phyloP scores from a whole-genome alignment of 2,329 filamentous ascomycete species.

The Fusarium nelsonii region DNA sequence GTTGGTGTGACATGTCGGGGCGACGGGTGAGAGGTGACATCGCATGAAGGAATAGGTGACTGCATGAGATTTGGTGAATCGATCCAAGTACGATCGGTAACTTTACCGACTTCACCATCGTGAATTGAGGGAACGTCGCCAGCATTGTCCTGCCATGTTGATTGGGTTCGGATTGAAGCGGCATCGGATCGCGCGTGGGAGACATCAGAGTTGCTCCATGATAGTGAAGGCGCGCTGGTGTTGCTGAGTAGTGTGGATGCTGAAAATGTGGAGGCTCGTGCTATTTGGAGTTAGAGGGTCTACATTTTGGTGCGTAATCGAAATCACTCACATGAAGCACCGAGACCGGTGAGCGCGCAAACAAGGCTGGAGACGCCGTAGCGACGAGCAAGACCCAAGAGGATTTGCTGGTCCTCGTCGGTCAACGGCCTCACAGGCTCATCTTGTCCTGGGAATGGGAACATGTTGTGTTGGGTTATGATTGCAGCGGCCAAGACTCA shows the following conservation, averaged over 20 bases:
- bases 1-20: slow-evolving; percentile 55
- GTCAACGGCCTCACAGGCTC: slow-evolving; percentile 54
- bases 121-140: slow-evolving; percentile 53
- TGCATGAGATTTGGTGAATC: slow-evolving; percentile 55
- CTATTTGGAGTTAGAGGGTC: slow-evolving; percentile 45
- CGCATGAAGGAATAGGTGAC: slow-evolving; percentile 51
- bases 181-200: slow-evolving; percentile 56
- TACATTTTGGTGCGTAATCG: slow-evolving; percentile 3
- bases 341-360: slow-evolving; percentile 54
- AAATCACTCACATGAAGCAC: slow-evolving; percentile 53
- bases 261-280: slow-evolving; percentile 57
- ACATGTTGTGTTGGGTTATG: slow-evolving; percentile 48
- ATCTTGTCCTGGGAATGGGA: slow-evolving; percentile 52
- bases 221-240: slow-evolving; percentile 56
- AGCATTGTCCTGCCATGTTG: slow-evolving; percentile 54
- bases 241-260: slow-evolving; percentile 57
- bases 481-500: slow-evolving; percentile 28
- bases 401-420: slow-evolving; percentile 56
- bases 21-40: slow-evolving; percentile 54
- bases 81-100: slow-evolving; percentile 56
- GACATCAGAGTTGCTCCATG: slow-evolving; percentile 58
- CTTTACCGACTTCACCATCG: slow-evolving; percentile 53
- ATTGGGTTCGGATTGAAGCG: slow-evolving; percentile 56
- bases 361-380: slow-evolving; percentile 56
- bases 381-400: slow-evolving; percentile 54